Evolutionary conservation across 441 rosid genomes (phyloP).

Genomic region (Pelargonium fulgidum): DNA sequence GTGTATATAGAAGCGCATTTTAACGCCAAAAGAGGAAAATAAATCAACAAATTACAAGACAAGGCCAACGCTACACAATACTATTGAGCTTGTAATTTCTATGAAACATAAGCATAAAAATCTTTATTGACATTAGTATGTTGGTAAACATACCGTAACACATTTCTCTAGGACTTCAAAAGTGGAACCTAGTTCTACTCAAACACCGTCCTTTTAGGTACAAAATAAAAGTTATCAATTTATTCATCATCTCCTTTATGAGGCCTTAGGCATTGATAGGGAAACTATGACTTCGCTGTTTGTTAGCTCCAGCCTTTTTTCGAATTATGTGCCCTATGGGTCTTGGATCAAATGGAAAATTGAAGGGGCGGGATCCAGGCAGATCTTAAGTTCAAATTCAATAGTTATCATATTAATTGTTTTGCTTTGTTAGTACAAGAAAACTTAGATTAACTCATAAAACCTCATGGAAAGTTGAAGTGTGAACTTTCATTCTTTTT

Average conservation of each 20-base stretch:
- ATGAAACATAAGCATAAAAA: too few relatives aligned
- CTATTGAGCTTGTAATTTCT: too few relatives aligned
- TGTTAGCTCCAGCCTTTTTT: not conserved
- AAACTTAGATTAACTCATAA: too few relatives aligned
- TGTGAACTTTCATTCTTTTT: not conserved
- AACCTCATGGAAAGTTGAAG: not conserved
- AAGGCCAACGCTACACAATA: too few relatives aligned
- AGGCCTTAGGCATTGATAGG: not conserved
- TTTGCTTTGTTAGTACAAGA: too few relatives aligned
- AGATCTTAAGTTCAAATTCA: slow-evolving; percentile 1
- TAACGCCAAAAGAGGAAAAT: not conserved
- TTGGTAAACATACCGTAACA: not conserved
- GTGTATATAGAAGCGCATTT: not conserved
- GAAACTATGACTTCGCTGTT: not conserved
- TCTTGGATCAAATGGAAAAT: not conserved
- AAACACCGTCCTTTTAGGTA: not conserved
- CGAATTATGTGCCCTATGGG: not conserved
- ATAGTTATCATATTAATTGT: not conserved
- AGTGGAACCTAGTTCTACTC: not conserved
- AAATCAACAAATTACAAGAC: too few relatives aligned
- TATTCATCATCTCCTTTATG: not conserved
- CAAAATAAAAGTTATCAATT: not conserved
- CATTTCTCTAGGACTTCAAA: not conserved
- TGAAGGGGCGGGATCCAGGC: not conserved
- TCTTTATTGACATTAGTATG: not conserved